phyloP scores from a whole-genome alignment of 345 rosid genomes.

The Lepidium africanum region DNA sequence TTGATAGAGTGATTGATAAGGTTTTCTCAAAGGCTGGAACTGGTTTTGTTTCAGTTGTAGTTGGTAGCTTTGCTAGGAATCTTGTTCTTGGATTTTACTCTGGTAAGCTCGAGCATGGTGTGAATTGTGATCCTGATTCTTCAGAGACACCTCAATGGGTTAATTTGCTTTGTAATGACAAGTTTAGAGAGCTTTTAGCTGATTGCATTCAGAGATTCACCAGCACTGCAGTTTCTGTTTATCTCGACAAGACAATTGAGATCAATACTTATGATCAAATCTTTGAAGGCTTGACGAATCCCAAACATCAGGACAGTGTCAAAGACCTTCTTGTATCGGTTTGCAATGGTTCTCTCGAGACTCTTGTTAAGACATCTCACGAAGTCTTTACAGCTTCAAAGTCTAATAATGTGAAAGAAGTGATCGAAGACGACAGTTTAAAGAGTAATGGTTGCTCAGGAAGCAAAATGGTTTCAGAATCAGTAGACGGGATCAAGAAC shows the following conservation, averaged over 20 bases:
- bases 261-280: conserved; percentile 77
- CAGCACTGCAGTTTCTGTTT: conserved; percentile 65
- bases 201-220: conserved; percentile 82
- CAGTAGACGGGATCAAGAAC: conserved; percentile 25
- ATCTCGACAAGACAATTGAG: conserved; percentile 82
- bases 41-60: conserved; percentile 77
- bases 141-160: conserved; percentile 56
- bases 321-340: conserved; percentile 67
- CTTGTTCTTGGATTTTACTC: conserved; percentile 76
- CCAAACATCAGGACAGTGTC: conserved; percentile 56
- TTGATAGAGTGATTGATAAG: conserved; percentile 64
- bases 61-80: conserved; percentile 92
- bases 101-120: neutral
- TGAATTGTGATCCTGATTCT: conserved; percentile 9
- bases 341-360: conserved; percentile 72
- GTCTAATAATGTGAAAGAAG: conserved; percentile 4
- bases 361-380: conserved; percentile 75
- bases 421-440: neutral
- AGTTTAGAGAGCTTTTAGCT: conserved; percentile 60
- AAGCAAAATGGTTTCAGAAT: conserved; percentile 14
- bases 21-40: conserved; percentile 60
- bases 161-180: conserved; percentile 39
- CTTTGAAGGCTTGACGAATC: conserved; percentile 81
- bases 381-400: conserved; percentile 52
- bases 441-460: conserved; percentile 9